These are phyloP conservation scores for Phytophthora pinifolia DNA, from an alignment of 352 stramenopile genomes.

Conservation along the genomic window DNA sequence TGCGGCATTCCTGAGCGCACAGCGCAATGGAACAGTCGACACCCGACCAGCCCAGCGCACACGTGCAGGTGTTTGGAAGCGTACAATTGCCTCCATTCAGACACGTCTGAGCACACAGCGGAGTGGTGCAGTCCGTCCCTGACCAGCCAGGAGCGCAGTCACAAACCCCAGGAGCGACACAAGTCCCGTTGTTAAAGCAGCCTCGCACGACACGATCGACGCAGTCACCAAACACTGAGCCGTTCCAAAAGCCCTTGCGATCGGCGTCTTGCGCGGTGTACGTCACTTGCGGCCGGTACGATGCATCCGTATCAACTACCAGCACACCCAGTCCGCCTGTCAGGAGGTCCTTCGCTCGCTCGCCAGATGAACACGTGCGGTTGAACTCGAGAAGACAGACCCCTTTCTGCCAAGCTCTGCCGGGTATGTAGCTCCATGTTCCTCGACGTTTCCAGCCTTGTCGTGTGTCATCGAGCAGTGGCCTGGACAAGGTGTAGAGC, in stretches of 20 bases:
- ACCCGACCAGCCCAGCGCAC: conserved; percentile 90
- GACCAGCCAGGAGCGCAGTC: conserved; percentile 77
- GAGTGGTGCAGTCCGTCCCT: conserved; percentile 76
- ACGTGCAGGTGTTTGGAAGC: conserved; percentile 90
- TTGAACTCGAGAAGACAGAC: conserved; percentile 94
- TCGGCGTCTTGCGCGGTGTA: conserved; percentile 68
- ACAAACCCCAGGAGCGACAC: conserved; percentile 85
- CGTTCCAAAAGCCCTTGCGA: conserved; percentile 65
- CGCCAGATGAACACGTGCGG: conserved; percentile 63
- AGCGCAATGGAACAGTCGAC: conserved; percentile 86
- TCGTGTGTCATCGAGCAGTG: conserved; percentile 90
- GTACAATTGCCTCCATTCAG: conserved; percentile 92
- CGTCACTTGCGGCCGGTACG: conserved; percentile 81
- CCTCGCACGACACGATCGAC: conserved; percentile 92
- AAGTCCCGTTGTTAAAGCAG: conserved; percentile 97
- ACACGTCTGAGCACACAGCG: conserved; percentile 73
- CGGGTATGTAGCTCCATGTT: conserved; percentile 62
- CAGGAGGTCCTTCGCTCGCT: conserved; percentile 40
- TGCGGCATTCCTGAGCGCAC: conserved; percentile 92
- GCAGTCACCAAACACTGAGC: conserved; percentile 62
- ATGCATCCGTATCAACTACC: conserved; percentile 92
- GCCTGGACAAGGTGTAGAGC: conserved; percentile 85
- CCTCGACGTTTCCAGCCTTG: conserved; percentile 90
- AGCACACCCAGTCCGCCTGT: conserved; percentile 24
- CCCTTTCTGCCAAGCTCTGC: conserved; percentile 90